These are phyloP conservation scores for Dioszegia aurantiaca DNA, from an alignment of 768 basidiomycete species.

Conservation along the genomic window DNA sequence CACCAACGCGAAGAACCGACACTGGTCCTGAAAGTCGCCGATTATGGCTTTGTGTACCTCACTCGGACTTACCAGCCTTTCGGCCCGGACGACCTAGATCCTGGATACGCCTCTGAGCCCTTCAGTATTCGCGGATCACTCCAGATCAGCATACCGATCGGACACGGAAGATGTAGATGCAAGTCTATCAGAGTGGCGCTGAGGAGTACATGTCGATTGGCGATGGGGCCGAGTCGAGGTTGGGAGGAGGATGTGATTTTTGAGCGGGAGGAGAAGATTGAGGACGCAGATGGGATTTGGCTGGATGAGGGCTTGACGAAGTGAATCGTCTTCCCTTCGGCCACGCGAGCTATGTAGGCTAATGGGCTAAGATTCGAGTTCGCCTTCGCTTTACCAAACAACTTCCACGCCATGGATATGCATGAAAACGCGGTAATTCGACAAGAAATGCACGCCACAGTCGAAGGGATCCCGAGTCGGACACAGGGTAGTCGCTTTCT, in stretches of 20 bases:
- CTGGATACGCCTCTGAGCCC: background rate
- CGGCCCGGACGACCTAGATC: background rate
- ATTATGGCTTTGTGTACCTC: slow-evolving; percentile 15
- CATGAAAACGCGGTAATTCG: slow-evolving; percentile 28
- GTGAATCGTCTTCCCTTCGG: too few relatives aligned
- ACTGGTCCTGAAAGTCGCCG: slow-evolving; percentile 15
- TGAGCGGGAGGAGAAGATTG: slow-evolving; percentile 19
- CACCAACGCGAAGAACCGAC: slow-evolving; percentile 5
- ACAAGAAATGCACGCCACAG: slow-evolving; percentile 28
- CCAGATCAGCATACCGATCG: slow-evolving; percentile 12
- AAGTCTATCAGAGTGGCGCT: slow-evolving; percentile 16
- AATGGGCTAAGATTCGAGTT: slow-evolving; percentile 43
- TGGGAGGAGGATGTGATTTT: slow-evolving; percentile 32
- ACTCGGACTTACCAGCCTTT: slow-evolving; percentile 5
- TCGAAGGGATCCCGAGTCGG: slow-evolving; percentile 26
- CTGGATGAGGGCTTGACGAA: slow-evolving; percentile 35
- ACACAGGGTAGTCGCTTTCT: background rate
- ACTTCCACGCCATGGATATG: slow-evolving; percentile 32
- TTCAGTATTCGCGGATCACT: slow-evolving; percentile 20
- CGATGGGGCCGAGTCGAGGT: slow-evolving; percentile 20
- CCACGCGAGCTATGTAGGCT: too few relatives aligned
- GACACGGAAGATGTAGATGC: slow-evolving; percentile 13
- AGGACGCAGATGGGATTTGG: slow-evolving; percentile 31
- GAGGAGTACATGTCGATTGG: slow-evolving; percentile 12
- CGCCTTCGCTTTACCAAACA: slow-evolving; percentile 31